phyloP scores from a whole-genome alignment of 306 rosid species.

The Neltuma alba region DNA sequence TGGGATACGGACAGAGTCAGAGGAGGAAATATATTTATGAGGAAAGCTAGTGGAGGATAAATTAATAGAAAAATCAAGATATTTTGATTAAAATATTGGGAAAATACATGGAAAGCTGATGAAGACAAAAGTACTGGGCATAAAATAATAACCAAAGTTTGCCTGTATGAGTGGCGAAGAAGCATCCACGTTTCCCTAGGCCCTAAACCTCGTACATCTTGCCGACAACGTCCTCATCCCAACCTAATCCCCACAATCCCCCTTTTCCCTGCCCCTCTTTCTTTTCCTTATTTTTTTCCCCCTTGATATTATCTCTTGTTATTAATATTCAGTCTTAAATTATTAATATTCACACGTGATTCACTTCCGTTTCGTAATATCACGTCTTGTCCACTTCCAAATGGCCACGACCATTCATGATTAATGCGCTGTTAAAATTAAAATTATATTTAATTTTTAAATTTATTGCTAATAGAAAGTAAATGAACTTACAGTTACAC shows the following conservation, averaged over 20 bases:
- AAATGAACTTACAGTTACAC: neutral
- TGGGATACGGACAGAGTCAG: neutral
- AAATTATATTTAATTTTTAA: too few species aligned
- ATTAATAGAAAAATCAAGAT: neutral
- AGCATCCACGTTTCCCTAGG: slow-evolving; percentile 62
- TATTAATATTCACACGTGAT: neutral
- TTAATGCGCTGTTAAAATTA: too few species aligned
- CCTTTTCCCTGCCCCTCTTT: slow-evolving; percentile 2
- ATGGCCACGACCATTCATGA: too few species aligned
- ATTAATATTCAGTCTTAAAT: neutral
- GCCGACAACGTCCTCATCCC: slow-evolving; percentile 45
- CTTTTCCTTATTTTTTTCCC: neutral
- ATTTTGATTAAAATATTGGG: neutral
- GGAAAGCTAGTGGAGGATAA: neutral
- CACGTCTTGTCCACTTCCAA: too few species aligned
- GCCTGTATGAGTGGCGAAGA: slow-evolving; percentile 49
- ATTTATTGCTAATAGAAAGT: neutral
- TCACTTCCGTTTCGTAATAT: neutral
- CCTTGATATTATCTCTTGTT: neutral
- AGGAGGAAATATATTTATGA: neutral
- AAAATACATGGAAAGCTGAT: slow-evolving; percentile 18
- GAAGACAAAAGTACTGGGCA: neutral
- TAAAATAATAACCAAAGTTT: neutral
- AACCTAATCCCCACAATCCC: neutral
- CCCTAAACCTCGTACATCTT: slow-evolving; percentile 59